A percentile compares a stretch with the other conserved stretches of the same genome.
Evolutionary conservation across 1,284 basidiomycete genomes (phyloP).

Genomic region (Thecaphora frezii): DNA sequence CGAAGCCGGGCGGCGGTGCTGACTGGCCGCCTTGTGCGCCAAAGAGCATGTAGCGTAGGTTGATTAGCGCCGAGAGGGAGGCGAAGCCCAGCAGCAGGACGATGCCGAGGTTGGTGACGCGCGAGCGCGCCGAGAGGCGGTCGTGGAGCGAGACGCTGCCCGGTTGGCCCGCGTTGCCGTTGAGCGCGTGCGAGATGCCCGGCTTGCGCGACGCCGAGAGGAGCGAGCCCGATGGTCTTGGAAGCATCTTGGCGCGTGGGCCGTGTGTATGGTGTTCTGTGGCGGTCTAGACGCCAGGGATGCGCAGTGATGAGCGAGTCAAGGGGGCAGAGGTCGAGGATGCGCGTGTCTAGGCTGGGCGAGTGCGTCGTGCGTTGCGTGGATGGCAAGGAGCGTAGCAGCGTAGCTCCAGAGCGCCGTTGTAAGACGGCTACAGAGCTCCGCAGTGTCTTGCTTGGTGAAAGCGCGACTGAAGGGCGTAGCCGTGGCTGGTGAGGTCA

Average conservation of each 20-base stretch:
- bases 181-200: conserved; percentile 45
- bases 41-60: conserved; percentile 35
- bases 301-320: not conserved
- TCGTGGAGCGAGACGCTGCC: conserved; percentile 32
- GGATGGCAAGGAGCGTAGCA: no score
- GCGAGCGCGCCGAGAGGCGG: conserved; percentile 46
- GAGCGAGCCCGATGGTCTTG: conserved; percentile 24
- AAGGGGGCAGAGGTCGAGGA: not conserved
- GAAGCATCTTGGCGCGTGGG: conserved; percentile 21
- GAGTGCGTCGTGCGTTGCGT: no score
- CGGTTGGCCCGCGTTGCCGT: conserved; percentile 17
- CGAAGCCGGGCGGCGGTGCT: conserved; percentile 16
- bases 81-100: conserved; percentile 46
- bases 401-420: no score
- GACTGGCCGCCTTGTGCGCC: not conserved
- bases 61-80: conserved; percentile 46
- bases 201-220: conserved; percentile 36
- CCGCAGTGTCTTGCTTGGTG: no score
- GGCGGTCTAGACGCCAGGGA: no score
- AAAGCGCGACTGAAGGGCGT: no score
- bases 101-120: conserved; percentile 59
- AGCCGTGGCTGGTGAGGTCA: no score
- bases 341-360: not conserved
- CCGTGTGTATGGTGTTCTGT: not conserved
- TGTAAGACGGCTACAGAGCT: no score